Evolutionary conservation across 257 asterid genomes (phyloP).

Genomic region (Gynochthodes officinalis): DNA sequence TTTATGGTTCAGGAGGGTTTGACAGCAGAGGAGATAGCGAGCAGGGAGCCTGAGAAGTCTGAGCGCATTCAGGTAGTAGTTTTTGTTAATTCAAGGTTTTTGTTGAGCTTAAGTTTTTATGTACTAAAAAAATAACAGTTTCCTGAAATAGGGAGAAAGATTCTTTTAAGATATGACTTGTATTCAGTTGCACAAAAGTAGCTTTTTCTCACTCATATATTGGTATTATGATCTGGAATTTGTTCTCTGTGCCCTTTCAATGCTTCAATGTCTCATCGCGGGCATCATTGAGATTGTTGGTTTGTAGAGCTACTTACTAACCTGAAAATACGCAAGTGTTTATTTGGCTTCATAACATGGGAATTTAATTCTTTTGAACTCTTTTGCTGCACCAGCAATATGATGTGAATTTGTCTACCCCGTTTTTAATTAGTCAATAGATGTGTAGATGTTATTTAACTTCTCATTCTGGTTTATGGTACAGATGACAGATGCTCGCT

Average conservation of each 20-base stretch:
- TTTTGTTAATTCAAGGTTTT: neutral
- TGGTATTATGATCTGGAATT: neutral
- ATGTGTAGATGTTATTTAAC: neutral
- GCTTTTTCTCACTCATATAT: neutral
- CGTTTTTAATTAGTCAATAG: neutral
- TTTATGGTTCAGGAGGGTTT: conserved; percentile 63
- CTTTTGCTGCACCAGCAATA: neutral
- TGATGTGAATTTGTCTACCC: neutral
- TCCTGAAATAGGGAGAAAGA: too few species aligned
- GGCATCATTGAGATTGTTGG: neutral
- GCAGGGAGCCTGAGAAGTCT: conserved; percentile 70
- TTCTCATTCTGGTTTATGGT: conserved; percentile 13
- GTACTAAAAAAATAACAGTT: neutral
- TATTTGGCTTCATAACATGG: neutral
- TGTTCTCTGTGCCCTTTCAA: neutral
- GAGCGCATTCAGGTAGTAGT: conserved; percentile 66
- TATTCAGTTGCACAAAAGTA: neutral
- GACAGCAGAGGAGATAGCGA: conserved; percentile 76
- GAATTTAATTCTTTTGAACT: neutral
- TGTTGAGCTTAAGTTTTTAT: neutral
- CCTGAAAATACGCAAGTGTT: neutral
- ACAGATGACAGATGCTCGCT: conserved; percentile 91
- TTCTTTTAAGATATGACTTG: neutral
- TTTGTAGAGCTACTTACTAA: neutral
- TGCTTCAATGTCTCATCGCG: neutral